A percentile compares a stretch with the other conserved stretches of the same genome.
phyloP scores from a whole-genome alignment of 352 stramenopile species.

The Phytophthora europaea region DNA sequence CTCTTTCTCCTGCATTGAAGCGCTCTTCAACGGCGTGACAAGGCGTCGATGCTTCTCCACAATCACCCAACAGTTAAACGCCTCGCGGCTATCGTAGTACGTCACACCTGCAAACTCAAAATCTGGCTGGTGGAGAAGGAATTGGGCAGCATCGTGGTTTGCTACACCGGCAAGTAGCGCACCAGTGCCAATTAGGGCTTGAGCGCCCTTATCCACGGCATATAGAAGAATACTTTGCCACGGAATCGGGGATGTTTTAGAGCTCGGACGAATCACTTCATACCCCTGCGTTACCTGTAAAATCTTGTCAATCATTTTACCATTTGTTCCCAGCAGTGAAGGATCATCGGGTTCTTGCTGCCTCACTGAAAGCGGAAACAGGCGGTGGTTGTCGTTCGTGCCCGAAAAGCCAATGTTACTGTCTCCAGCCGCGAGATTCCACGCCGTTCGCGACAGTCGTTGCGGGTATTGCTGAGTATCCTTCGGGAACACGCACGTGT shows the following conservation, averaged over 20 bases:
- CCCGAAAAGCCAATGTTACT: constrained; percentile 87
- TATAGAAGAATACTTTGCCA: not conserved
- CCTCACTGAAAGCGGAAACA: constrained; percentile 79
- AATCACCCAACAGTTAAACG: constrained; percentile 81
- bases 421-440: constrained; percentile 78
- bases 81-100: constrained; percentile 76
- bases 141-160: constrained; percentile 7
- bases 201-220: no score
- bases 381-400: constrained; percentile 90
- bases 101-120: constrained; percentile 72
- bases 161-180: constrained; percentile 41
- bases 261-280: constrained; percentile 50
- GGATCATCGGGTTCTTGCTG: constrained; percentile 69
- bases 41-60: constrained; percentile 60
- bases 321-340: constrained; percentile 79
- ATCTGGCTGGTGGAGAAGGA: constrained; percentile 37
- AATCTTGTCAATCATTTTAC: constrained; percentile 89
- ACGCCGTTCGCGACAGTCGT: constrained; percentile 77
- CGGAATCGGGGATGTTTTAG: not conserved
- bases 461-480: constrained; percentile 88
- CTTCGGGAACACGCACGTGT: constrained; percentile 79
- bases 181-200: not conserved
- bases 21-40: constrained; percentile 60
- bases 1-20: constrained; percentile 79
- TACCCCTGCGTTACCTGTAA: constrained; percentile 49